phyloP scores from a whole-genome alignment of 2,329 filamentous ascomycete species.

The Beauveria sp. region DNA sequence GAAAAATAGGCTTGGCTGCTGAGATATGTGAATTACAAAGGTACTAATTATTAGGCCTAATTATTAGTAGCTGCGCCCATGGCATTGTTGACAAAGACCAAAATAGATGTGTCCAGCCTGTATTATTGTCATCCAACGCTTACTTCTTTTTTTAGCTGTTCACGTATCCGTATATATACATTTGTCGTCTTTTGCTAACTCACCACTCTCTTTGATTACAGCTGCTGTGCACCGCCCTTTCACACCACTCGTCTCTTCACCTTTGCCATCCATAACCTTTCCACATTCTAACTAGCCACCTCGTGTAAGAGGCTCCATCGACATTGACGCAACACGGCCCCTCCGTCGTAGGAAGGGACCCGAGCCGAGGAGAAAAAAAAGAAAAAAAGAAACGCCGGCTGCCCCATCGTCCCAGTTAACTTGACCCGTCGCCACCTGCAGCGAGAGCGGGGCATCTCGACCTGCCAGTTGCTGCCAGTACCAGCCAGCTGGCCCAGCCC shows the following conservation, averaged over 20 bases:
- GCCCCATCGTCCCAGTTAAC: background rate
- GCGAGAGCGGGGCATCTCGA: constrained; percentile 4
- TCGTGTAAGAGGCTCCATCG: constrained; percentile 8
- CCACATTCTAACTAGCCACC: background rate
- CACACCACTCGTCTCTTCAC: background rate
- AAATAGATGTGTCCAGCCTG: too few species aligned
- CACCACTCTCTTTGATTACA: background rate
- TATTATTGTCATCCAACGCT: too few species aligned
- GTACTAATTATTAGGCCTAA: too few species aligned
- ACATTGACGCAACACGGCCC: constrained; percentile 2
- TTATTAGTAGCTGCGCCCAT: too few species aligned
- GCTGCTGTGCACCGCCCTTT: too few species aligned
- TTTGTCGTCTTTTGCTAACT: too few species aligned
- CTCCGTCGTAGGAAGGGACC: background rate
- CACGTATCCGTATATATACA: background rate
- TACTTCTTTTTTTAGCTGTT: background rate
- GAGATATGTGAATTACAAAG: too few species aligned
- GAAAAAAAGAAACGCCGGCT: background rate
- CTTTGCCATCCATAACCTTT: background rate
- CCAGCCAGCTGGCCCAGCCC: background rate
- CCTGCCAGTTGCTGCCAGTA: background rate
- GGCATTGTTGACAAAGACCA: too few species aligned
- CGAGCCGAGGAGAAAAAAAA: background rate
- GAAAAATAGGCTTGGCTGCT: too few species aligned
- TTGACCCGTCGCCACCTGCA: background rate